Conservation (phyloP, 2,329 filamentous ascomycete species). For the Fusarium torulosum region DNA sequence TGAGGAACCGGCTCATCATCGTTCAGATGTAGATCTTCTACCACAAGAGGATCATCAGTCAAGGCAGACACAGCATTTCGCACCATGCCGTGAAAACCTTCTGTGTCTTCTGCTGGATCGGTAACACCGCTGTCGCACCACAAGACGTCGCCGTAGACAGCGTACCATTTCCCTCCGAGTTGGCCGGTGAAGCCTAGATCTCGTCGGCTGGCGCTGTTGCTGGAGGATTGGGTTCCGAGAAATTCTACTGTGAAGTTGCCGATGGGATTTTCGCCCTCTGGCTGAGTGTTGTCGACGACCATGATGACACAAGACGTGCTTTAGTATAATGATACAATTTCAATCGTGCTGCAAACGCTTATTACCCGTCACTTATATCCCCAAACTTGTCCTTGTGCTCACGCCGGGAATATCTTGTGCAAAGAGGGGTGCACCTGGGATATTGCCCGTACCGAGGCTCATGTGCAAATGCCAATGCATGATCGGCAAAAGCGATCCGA, state of each 20-base stretch:
- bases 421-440: background rate
- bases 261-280: constrained; percentile 54
- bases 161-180: constrained; percentile 55
- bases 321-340: fast-evolving
- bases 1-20: constrained; percentile 47
- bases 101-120: constrained; percentile 47
- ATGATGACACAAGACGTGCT: background rate
- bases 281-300: constrained; percentile 54
- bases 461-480: constrained; percentile 21
- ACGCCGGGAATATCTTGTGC: background rate
- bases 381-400: background rate
- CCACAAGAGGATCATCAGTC: constrained; percentile 53
- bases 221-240: constrained; percentile 54
- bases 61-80: constrained; percentile 53
- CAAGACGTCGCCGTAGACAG: constrained; percentile 51
- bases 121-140: constrained; percentile 54
- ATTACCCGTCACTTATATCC: background rate
- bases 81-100: constrained; percentile 57
- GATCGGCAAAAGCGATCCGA: constrained; percentile 10
- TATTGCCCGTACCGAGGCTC: constrained; percentile 17
- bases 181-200: constrained; percentile 56
- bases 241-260: constrained; percentile 43
- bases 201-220: constrained; percentile 55
- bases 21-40: constrained; percentile 55
- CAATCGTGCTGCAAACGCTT: fast-evolving